Percentiles rank a stretch among this genome's conserved stretches.
These are phyloP conservation scores for Monilinia vaccinii-corymbosi DNA, from an alignment of 2,329 filamentous ascomycete species.

Conservation along the genomic window DNA sequence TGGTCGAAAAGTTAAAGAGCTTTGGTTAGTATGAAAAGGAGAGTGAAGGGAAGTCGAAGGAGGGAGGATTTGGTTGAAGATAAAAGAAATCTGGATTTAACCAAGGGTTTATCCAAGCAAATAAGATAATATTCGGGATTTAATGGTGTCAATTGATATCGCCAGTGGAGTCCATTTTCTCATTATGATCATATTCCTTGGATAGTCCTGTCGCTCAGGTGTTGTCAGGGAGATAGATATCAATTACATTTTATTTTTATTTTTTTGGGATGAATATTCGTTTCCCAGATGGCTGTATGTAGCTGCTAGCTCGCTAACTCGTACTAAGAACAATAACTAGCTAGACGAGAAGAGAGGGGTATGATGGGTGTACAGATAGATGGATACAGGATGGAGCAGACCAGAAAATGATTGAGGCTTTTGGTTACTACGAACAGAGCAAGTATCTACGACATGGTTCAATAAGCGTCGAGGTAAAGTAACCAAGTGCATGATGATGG, in stretches of 20 bases:
- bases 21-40: not conserved
- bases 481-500: too few relatives aligned
- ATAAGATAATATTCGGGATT: not conserved
- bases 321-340: not conserved
- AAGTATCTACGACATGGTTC: not conserved
- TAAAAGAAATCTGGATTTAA: conserved; percentile 2
- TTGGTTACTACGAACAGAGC: too few relatives aligned
- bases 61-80: conserved; percentile 1
- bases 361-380: too few relatives aligned
- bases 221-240: conserved; percentile 7
- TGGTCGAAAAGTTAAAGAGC: not conserved
- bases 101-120: conserved; percentile 8
- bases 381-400: too few relatives aligned
- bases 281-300: not conserved
- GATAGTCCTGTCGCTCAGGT: conserved; percentile 8
- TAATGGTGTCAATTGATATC: conserved; percentile 6
- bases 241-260: not conserved
- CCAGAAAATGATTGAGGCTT: not conserved
- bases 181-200: conserved; percentile 8
- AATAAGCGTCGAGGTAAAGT: not conserved
- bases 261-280: not conserved
- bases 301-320: not conserved
- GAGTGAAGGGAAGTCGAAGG: not conserved
- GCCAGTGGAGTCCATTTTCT: conserved; percentile 10
- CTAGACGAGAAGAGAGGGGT: not conserved